A percentile compares a stretch with the other conserved stretches of the same genome.
Conservation (phyloP, 257 asterid genomes). For the Petrea volubilis region DNA sequence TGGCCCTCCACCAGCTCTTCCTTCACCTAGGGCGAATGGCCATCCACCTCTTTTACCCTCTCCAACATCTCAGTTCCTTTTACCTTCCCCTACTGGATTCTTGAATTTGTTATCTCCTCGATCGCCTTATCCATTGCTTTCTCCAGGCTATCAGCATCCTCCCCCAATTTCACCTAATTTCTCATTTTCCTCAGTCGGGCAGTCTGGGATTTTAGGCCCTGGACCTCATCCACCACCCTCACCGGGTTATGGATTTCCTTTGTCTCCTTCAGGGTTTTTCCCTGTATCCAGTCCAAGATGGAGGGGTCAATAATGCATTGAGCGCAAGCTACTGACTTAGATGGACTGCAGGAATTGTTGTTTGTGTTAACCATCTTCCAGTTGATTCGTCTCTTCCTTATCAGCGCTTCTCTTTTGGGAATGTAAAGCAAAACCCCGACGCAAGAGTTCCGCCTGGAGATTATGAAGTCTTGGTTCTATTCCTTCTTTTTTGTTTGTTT, state of each 20-base stretch:
- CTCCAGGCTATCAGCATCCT: slow-evolving; percentile 74
- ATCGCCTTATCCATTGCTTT: slow-evolving; percentile 77
- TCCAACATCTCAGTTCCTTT: slow-evolving; percentile 80
- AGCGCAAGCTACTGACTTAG: slow-evolving; percentile 38
- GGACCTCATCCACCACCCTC: slow-evolving; percentile 83
- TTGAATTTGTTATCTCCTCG: slow-evolving; percentile 68
- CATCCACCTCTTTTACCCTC: slow-evolving; percentile 73
- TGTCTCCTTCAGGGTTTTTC: slow-evolving; percentile 82
- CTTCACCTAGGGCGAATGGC: slow-evolving; percentile 56
- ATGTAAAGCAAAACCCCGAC: slow-evolving; percentile 24
- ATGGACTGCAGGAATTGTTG: slow-evolving; percentile 27
- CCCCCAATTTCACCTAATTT: slow-evolving; percentile 79
- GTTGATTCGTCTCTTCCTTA: slow-evolving; percentile 21
- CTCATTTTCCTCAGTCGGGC: slow-evolving; percentile 66
- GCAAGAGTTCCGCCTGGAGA: slow-evolving; percentile 32
- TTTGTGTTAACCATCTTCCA: slow-evolving; percentile 22
- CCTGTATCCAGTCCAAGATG: slow-evolving; percentile 80
- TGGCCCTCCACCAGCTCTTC: slow-evolving; percentile 57
- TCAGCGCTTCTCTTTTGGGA: slow-evolving; percentile 33
- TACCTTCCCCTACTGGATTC: slow-evolving; percentile 84
- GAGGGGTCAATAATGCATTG: slow-evolving; percentile 60
- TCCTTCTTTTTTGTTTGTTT: slow-evolving; percentile 21
- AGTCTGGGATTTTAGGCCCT: slow-evolving; percentile 77
- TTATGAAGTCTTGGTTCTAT: slow-evolving; percentile 24
- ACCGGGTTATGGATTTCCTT: slow-evolving; percentile 86